Conservation (phyloP, 2,329 filamentous ascomycete species). For the Capronia epimyces region DNA sequence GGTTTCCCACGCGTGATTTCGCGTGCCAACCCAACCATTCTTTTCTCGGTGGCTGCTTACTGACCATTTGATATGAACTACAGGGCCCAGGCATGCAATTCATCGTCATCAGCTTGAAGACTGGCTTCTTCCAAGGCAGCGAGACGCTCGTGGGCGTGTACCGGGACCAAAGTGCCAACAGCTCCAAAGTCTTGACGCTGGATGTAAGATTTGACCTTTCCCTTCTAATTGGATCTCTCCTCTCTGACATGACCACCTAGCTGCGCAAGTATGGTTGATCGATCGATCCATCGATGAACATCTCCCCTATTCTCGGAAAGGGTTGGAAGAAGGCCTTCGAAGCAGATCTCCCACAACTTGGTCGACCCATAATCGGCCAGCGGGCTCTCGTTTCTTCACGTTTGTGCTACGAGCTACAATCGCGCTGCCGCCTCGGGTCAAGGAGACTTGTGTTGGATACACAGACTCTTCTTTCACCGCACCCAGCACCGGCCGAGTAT, state of each 20-base stretch:
- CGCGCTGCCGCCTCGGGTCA: too few relatives aligned
- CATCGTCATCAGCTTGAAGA: conserved; percentile 95
- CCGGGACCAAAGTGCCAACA: conserved; percentile 89
- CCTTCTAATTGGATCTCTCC: background rate
- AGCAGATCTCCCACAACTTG: too few relatives aligned
- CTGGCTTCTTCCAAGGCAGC: conserved; percentile 90
- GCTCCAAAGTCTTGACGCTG: conserved; percentile 80
- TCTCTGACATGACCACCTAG: conserved; percentile 3
- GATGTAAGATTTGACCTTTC: conserved; percentile 67
- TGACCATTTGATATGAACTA: background rate
- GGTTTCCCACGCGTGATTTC: background rate
- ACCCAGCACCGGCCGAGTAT: too few relatives aligned
- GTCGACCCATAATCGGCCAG: too few relatives aligned
- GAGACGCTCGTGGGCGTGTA: conserved; percentile 95
- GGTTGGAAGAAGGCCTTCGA: too few relatives aligned
- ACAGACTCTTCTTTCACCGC: too few relatives aligned
- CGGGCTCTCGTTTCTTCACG: too few relatives aligned
- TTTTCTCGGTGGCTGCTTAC: background rate
- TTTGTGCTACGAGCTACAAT: too few relatives aligned
- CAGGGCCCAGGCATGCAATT: conserved; percentile 93
- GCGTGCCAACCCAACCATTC: too few relatives aligned
- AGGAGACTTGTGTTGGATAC: too few relatives aligned
- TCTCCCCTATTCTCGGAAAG: too few relatives aligned
- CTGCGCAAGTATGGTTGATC: conserved; percentile 26
- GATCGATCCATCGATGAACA: background rate